Evolutionary conservation across 2,329 filamentous ascomycete genomes (phyloP).

Genomic region (Periconia sp.): DNA sequence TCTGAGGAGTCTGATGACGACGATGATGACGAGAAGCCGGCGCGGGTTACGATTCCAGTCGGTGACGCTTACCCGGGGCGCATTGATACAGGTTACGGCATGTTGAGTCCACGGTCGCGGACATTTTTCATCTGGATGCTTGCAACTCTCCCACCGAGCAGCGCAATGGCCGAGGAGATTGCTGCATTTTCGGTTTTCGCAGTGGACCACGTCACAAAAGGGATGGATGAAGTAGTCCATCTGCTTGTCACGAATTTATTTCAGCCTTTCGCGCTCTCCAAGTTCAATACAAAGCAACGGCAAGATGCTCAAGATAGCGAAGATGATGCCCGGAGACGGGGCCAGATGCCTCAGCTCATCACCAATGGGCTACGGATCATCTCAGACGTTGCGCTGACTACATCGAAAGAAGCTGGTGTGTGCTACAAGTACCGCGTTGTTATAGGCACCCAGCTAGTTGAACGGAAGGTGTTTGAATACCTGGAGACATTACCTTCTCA

Average conservation of each 20-base stretch:
- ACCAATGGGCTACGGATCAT: conserved; percentile 75
- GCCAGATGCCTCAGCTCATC: conserved; percentile 31
- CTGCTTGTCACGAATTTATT: conserved; percentile 84
- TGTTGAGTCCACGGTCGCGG: conserved; percentile 31
- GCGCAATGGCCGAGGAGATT: conserved; percentile 80
- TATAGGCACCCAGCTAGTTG: conserved; percentile 74
- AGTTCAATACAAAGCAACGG: conserved; percentile 66
- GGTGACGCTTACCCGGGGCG: conserved; percentile 36
- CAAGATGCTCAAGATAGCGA: conserved; percentile 23
- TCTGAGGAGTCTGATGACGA: conserved; percentile 62
- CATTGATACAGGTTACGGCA: conserved; percentile 33
- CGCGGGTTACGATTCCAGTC: conserved; percentile 30
- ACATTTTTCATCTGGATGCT: conserved; percentile 84
- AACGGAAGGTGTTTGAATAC: conserved; percentile 73
- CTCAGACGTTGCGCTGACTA: conserved; percentile 78
- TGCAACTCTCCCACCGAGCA: conserved; percentile 78
- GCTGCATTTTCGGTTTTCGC: conserved; percentile 87
- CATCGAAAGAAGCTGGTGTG: conserved; percentile 31
- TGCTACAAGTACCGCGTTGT: conserved; percentile 81
- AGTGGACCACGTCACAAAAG: conserved; percentile 82
- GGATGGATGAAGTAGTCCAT: conserved; percentile 89
- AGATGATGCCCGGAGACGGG: conserved; percentile 26
- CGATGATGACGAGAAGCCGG: conserved; percentile 61
- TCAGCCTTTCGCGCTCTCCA: conserved; percentile 74
- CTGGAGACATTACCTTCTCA: conserved; percentile 76